Base-by-base conservation (phyloP, 2,329 filamentous ascomycete species). In the Pezicula carpinea region DNA sequence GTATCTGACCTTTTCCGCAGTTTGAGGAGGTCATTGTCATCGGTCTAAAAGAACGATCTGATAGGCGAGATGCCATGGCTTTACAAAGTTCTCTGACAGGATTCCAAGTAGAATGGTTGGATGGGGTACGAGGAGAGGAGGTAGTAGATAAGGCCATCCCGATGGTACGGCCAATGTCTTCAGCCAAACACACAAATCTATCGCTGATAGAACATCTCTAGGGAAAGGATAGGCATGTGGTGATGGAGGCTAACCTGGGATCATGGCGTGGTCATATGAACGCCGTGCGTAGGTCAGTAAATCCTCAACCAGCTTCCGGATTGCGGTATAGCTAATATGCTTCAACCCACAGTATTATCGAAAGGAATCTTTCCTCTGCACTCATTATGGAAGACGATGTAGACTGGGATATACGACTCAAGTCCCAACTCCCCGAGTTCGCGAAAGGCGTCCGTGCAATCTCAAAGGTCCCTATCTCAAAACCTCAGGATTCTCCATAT, bases 11-110 rank as follows among this genome's bases (percentile, higher is more conserved):
- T 8, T 14, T 14, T 32, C 29, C 7, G 8, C 14, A 34, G 49
- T 73, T 74, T 50, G 60, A 73, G 44, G 68, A 69, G 39, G 61
- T 75, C 22, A 72, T 73, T 46, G 68, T 71, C 19, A 64, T 78
- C 39, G 68, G 69, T 4, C 60, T 77, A 8, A 69, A 71, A 4
- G 65, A 69, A 34, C 65, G 75, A 29, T 69, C 66, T 4, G 74
- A 77, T 56, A 74, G 74, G 52, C 67, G 70, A 42, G 75, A 78
- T 64, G 69, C 67, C 3, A 59, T 78, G 15, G 60, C 66, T 1
- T 58, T 78, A 8, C 64, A 68, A 5, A 65, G 69, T 33, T 61
- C 67, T 0, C 47, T 74, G 29, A 68, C 67, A 0, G 68, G 66
- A 0, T 66, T 76, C 52, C 59, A 67, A 3, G 54, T 74, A 0